These are phyloP conservation scores for Trichoderma sp. DNA, from an alignment of 2,329 filamentous ascomycete species.

Conservation along the genomic window DNA sequence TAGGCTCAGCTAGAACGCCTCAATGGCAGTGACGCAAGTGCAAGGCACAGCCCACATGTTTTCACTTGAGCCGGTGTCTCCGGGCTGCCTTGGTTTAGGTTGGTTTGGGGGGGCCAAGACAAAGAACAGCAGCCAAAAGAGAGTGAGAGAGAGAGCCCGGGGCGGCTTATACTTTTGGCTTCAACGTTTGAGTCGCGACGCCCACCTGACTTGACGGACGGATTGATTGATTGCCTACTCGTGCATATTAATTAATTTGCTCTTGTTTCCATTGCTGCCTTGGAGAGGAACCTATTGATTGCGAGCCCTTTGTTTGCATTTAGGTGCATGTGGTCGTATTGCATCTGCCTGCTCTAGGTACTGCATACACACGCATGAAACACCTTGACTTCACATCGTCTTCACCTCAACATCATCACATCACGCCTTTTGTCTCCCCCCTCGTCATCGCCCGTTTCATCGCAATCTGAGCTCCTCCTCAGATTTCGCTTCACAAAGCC, in stretches of 20 bases:
- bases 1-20: neutral
- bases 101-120: neutral
- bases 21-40: neutral
- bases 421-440: neutral
- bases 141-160: neutral
- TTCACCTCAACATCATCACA: neutral
- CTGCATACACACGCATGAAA: neutral
- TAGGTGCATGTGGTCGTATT: neutral
- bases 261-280: too few species aligned
- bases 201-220: neutral
- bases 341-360: neutral
- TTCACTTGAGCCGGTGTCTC: neutral
- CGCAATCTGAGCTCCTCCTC: neutral
- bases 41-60: neutral
- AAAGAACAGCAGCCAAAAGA: neutral
- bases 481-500: slow-evolving; percentile 3
- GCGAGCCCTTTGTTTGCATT: neutral
- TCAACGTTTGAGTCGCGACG: neutral
- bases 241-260: neutral
- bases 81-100: too few species aligned
- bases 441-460: neutral
- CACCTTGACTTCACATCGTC: neutral
- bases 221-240: neutral
- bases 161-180: neutral
- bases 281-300: too few species aligned